These are phyloP conservation scores for Coleophoma crateriformis DNA, from an alignment of 2,329 filamentous ascomycete genomes.

Conservation along the genomic window DNA sequence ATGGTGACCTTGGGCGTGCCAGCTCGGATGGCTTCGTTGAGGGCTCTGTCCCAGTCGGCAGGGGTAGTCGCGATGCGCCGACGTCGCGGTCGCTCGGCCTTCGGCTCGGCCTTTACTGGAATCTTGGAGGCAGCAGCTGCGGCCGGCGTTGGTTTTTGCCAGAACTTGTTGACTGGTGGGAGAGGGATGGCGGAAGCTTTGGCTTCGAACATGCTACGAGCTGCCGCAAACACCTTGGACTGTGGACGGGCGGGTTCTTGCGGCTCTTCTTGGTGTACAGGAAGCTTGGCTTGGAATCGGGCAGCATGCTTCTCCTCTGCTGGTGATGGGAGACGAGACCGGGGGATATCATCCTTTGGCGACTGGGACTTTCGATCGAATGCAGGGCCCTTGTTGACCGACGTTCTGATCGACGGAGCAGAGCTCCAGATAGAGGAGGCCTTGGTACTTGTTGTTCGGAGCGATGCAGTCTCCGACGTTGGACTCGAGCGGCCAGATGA, in stretches of 20 bases:
- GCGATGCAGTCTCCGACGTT: constrained; percentile 21
- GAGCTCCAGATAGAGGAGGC: constrained; percentile 20
- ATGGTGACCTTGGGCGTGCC: constrained; percentile 1
- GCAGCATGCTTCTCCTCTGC: background rate
- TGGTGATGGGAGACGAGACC: background rate
- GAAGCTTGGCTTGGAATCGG: constrained; percentile 1
- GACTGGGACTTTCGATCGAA: background rate
- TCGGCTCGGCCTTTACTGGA: constrained; percentile 1
- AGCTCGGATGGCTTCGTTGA: constrained; percentile 17
- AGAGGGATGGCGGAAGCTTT: constrained; percentile 8
- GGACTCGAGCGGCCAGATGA: constrained; percentile 24
- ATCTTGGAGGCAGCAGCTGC: background rate
- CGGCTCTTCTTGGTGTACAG: background rate
- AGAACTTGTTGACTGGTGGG: constrained; percentile 8
- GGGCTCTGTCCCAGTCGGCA: constrained; percentile 18
- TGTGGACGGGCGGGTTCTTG: constrained; percentile 8
- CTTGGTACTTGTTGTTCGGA: constrained; percentile 25
- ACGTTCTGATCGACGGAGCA: constrained; percentile 5
- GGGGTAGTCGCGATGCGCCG: constrained; percentile 7
- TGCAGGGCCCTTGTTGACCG: constrained; percentile 2
- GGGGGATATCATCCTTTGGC: background rate
- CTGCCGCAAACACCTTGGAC: constrained; percentile 18
- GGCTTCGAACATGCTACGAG: constrained; percentile 17
- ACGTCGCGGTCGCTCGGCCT: constrained; percentile 11
- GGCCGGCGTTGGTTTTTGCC: constrained; percentile 2